These are phyloP conservation scores for Paecilomyces formosus DNA, from an alignment of 2,329 filamentous ascomycete genomes.

Conservation along the genomic window DNA sequence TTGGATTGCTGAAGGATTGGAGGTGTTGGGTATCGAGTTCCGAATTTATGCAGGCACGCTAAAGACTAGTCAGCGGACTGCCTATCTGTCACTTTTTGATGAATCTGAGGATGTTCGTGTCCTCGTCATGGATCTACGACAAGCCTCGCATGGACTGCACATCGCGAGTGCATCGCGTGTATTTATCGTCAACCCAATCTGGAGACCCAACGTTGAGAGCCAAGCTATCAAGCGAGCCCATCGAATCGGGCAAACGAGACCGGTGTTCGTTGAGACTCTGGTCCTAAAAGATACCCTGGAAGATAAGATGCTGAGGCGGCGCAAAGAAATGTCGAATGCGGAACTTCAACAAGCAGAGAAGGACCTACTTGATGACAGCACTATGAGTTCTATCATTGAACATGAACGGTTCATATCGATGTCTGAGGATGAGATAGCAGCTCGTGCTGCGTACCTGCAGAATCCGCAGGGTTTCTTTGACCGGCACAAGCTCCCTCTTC, in stretches of 20 bases:
- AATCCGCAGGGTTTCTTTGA: constrained; percentile 29
- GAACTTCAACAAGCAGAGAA: constrained; percentile 50
- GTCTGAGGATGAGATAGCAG: constrained; percentile 18
- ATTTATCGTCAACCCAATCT: constrained; percentile 82
- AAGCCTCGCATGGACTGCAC: constrained; percentile 82
- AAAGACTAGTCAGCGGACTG: constrained; percentile 55
- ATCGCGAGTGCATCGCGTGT: constrained; percentile 75
- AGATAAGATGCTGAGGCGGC: constrained; percentile 69
- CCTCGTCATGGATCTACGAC: constrained; percentile 82
- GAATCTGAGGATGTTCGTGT: constrained; percentile 62
- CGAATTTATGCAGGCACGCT: constrained; percentile 51
- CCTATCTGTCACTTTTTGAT: constrained; percentile 76
- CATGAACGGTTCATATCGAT: constrained; percentile 45
- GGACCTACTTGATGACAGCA: constrained; percentile 50
- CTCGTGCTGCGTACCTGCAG: constrained; percentile 19
- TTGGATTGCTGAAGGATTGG: constrained; percentile 76
- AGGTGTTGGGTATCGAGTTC: constrained; percentile 58
- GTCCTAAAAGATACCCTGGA: constrained; percentile 75
- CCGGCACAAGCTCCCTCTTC: constrained; percentile 28
- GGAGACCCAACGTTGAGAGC: constrained; percentile 74
- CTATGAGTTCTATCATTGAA: constrained; percentile 53
- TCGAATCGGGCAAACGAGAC: constrained; percentile 72
- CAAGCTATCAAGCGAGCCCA: constrained; percentile 89
- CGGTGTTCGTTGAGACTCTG: constrained; percentile 78
- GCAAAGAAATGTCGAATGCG: constrained; percentile 64